phyloP scores from a whole-genome alignment of 2,329 filamentous ascomycete genomes.

The Pseudocercospora vitis region DNA sequence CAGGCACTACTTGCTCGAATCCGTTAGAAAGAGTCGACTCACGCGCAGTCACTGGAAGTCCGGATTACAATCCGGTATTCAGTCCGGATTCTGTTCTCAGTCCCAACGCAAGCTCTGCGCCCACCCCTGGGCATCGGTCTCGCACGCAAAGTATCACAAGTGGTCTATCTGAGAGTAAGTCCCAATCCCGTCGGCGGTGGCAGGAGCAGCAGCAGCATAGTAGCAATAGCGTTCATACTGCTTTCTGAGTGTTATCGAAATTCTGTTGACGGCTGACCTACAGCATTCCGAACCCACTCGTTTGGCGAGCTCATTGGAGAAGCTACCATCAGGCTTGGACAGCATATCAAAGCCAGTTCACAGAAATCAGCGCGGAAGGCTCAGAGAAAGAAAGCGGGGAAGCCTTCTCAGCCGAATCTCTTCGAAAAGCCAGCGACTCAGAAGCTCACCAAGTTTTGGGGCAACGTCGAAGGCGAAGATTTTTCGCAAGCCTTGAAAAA shows the following conservation, averaged over 20 bases:
- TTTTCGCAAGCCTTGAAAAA: neutral
- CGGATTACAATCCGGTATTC: neutral
- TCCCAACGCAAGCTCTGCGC: neutral
- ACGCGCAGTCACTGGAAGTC: neutral
- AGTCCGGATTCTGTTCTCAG: conserved; percentile 8
- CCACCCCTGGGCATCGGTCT: conserved; percentile 1
- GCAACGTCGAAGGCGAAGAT: conserved; percentile 4
- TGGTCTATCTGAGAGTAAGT: conserved; percentile 10
- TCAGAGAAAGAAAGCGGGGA: conserved; percentile 3
- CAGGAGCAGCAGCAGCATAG: neutral
- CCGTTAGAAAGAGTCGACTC: conserved; percentile 4
- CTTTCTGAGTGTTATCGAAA: neutral
- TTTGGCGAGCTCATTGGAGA: neutral
- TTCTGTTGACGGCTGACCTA: neutral
- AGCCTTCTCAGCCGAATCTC: conserved; percentile 10
- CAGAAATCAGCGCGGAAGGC: neutral
- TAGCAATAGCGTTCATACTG: neutral
- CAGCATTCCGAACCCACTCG: neutral
- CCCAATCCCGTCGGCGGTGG: neutral
- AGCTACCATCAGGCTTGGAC: neutral
- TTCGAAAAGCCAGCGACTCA: conserved; percentile 19
- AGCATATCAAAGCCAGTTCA: neutral
- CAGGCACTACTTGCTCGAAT: neutral
- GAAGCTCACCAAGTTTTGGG: conserved; percentile 24
- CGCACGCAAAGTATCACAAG: conserved; percentile 8